Conservation (phyloP, 1,284 basidiomycete genomes). For the Ganoderma multipileum region DNA sequence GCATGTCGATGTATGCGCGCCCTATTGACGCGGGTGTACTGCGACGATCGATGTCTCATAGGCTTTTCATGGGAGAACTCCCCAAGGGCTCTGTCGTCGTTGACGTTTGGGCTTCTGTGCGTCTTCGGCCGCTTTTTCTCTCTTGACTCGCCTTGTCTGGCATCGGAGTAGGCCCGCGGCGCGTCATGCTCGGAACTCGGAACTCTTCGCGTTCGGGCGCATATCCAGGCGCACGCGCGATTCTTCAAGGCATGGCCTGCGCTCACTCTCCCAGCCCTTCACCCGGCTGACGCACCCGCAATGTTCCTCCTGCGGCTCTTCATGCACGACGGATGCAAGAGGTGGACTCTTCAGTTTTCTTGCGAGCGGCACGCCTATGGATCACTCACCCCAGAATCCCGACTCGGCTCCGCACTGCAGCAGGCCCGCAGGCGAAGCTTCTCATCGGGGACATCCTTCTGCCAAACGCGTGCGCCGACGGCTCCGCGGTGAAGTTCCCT, state of each 20-base stretch:
- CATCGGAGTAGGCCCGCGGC: conserved; percentile 32
- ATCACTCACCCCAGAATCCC: conserved; percentile 32
- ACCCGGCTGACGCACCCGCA: conserved; percentile 34
- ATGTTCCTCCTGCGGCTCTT: conserved; percentile 72
- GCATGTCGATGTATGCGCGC: neutral
- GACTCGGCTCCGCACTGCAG: conserved; percentile 35
- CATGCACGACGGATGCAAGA: conserved; percentile 63
- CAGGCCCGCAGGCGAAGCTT: conserved; percentile 53
- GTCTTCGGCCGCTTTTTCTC: neutral
- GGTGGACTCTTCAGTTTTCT: neutral
- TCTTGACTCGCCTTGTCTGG: neutral
- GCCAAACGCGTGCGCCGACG: conserved; percentile 57
- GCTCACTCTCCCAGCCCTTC: conserved; percentile 10
- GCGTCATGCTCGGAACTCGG: conserved; percentile 26
- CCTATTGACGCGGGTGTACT: no score
- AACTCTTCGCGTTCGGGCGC: conserved; percentile 32
- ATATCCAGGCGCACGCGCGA: conserved; percentile 56
- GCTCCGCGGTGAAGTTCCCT: neutral
- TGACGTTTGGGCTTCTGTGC: conserved; percentile 58
- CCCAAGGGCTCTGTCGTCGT: conserved; percentile 57
- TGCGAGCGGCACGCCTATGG: no score
- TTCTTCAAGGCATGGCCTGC: conserved; percentile 58
- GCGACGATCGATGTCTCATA: no score
- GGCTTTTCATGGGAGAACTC: conserved; percentile 70
- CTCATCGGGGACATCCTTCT: conserved; percentile 70